phyloP scores from a whole-genome alignment of 768 basidiomycete genomes.

The Ramaria rubella region DNA sequence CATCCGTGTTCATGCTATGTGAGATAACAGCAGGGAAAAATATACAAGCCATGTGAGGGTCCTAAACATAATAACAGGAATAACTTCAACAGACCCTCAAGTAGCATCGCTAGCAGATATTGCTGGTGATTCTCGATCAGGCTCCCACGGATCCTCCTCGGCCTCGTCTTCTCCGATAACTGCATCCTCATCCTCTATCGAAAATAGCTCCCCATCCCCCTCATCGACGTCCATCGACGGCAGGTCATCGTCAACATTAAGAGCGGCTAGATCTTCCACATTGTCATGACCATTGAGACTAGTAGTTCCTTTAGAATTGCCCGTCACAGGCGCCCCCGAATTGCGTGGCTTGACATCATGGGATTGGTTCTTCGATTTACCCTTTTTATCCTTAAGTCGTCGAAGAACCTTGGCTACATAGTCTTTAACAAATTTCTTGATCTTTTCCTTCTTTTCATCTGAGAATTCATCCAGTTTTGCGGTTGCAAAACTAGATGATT shows the following conservation, averaged over 20 bases:
- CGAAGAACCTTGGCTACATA: conserved; percentile 72
- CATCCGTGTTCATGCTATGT: no score
- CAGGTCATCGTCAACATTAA: not conserved
- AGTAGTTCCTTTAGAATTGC: no score
- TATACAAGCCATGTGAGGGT: not conserved
- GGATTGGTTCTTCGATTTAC: not conserved
- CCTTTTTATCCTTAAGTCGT: not conserved
- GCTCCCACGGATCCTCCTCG: conserved; percentile 9
- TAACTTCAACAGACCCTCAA: not conserved
- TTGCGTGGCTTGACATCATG: not conserved
- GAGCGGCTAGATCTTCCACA: no score
- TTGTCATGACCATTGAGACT: no score
- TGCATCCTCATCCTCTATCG: conserved; percentile 20
- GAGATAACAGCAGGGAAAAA: not conserved
- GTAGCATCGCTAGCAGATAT: not conserved
- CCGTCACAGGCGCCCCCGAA: not conserved
- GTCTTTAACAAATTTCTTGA: conserved; percentile 90
- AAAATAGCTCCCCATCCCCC: not conserved
- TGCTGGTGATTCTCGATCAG: not conserved
- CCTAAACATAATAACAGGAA: not conserved
- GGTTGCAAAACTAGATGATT: conserved; percentile 72
- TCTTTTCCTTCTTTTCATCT: conserved; percentile 82
- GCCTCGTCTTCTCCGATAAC: conserved; percentile 1
- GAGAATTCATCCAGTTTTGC: conserved; percentile 67
- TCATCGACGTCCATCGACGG: not conserved